phyloP scores from a whole-genome alignment of 192 early-diverging fungal genomes.

The Coemansia sp. region DNA sequence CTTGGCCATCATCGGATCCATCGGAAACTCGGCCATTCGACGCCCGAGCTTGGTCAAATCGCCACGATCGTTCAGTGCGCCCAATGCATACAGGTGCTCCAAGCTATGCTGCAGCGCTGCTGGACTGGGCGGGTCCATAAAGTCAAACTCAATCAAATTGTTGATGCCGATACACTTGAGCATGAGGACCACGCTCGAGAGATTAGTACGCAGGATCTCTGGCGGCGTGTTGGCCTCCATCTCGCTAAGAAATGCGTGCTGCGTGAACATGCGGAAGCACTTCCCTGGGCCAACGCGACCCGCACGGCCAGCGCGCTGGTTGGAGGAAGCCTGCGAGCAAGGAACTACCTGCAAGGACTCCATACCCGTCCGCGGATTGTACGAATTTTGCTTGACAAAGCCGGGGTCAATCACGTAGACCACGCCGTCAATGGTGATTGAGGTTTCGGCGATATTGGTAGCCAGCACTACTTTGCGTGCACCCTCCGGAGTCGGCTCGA shows the following conservation, averaged over 20 bases:
- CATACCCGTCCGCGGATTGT: slow-evolving; percentile 95
- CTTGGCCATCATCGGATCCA: slow-evolving; percentile 95
- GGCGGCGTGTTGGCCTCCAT: slow-evolving; percentile 94
- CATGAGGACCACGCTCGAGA: slow-evolving; percentile 85
- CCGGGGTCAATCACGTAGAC: slow-evolving; percentile 98
- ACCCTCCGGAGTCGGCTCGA: slow-evolving; percentile 94
- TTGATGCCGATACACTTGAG: slow-evolving; percentile 98
- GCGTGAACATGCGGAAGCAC: slow-evolving; percentile 95
- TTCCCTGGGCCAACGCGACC: slow-evolving; percentile 97
- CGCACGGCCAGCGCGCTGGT: slow-evolving; percentile 93
- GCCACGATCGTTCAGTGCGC: slow-evolving; percentile 89
- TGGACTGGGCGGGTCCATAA: slow-evolving; percentile 97
- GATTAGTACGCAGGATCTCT: slow-evolving; percentile 96
- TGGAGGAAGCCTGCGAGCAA: slow-evolving; percentile 91
- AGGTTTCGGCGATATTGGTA: slow-evolving; percentile 99
- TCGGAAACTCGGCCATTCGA: slow-evolving; percentile 98
- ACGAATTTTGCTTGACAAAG: slow-evolving; percentile 95
- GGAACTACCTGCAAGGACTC: slow-evolving; percentile 96
- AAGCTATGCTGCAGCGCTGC: slow-evolving; percentile 91
- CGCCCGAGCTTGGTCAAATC: slow-evolving; percentile 95
- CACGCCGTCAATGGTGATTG: slow-evolving; percentile 96
- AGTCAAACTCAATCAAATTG: slow-evolving; percentile 96
- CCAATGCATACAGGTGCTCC: slow-evolving; percentile 89
- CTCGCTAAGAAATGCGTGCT: slow-evolving; percentile 90
- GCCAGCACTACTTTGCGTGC: slow-evolving; percentile 94